Evolutionary conservation across 2,329 filamentous ascomycete species (phyloP), one percentile per base, ranked within the genome.

Genomic region (Aspergillus fructus): DNA sequence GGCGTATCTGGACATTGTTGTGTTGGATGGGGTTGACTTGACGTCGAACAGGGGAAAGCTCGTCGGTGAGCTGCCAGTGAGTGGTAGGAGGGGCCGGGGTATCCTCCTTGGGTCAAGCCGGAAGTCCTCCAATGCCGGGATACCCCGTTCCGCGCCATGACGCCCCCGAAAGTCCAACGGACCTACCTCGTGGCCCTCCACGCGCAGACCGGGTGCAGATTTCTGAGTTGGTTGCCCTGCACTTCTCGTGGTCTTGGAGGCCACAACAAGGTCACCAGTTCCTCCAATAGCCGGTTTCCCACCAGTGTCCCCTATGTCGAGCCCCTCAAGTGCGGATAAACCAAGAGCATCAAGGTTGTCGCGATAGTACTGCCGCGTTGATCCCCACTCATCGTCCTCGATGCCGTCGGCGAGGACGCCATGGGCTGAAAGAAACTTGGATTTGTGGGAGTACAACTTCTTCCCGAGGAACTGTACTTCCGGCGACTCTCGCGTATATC

Each of bases 1-100:
- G 3, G 74, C 68, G 63, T 83, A 84, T 43, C 79, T 74, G 42
- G 79, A 78, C 37, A 71, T 62, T 8, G 61, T 62, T 53, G 67
- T 68, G 47, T 61, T 59, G 21, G 63, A 62, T 23, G 60, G 65
- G 21, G 53, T 61, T 24, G 65, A 49, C 4, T 65, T 68, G 9
- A 60, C 46, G 19, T 66, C 66, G 34, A 73, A 68, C 7, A 75
- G 43, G 8, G 71, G 66, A 47, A 73, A 62, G 30, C 69, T 66
- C 23, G 67, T 71, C n/a, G 70, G 67, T 1, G 69, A 71, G 46
- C 67, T 72, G 24, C 66, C 67, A 42, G 67, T 62, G 9, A 71
- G 58, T 5, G 66, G 60, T 11, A 68, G 62, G 3, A 65, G 62
- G 11, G 64, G 58, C 11, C 59, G 61, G 19, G 67, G 64, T 19